Evolutionary conservation across 2,329 filamentous ascomycete genomes (phyloP).

Genomic region (Macrophomina phaseolina): DNA sequence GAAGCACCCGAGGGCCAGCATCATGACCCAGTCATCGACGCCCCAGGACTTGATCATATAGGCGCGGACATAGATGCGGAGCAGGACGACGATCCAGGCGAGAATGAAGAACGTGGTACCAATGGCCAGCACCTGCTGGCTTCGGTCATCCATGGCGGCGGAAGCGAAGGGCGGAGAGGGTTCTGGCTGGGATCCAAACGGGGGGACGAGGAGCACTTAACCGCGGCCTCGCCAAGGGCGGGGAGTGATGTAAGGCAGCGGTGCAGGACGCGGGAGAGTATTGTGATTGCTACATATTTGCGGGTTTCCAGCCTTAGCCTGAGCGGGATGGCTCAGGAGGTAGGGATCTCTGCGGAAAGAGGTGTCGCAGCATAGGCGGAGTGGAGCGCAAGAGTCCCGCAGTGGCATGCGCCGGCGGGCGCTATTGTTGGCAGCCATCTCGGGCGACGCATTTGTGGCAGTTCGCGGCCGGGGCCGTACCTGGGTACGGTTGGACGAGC

Average conservation of each 20-base stretch:
- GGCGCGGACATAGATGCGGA: conserved; percentile 47
- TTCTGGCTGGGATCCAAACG: neutral
- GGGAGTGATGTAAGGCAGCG: conserved; percentile 3
- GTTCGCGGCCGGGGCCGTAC: conserved; percentile 3
- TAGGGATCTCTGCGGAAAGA: conserved; percentile 13
- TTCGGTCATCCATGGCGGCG: conserved; percentile 32
- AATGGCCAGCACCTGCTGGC: conserved; percentile 36
- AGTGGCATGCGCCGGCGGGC: conserved; percentile 7
- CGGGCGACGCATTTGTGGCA: neutral
- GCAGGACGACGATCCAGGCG: conserved; percentile 44
- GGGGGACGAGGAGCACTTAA: conserved; percentile 19
- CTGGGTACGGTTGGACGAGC: conserved; percentile 4
- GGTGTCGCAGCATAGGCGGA: conserved; percentile 8
- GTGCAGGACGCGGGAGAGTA: neutral
- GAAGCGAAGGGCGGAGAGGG: neutral
- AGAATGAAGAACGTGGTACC: conserved; percentile 47
- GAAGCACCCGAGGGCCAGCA: conserved; percentile 46
- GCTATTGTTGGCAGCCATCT: neutral
- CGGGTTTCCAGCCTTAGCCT: conserved; percentile 9
- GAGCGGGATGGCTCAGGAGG: conserved; percentile 17
- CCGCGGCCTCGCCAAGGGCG: conserved; percentile 17
- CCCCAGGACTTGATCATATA: conserved; percentile 46
- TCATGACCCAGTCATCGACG: conserved; percentile 50
- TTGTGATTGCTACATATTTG: conserved; percentile 1
- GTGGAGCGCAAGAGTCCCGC: conserved; percentile 7